These are phyloP conservation scores for Cladosporium oxysporum DNA, from an alignment of 2,329 filamentous ascomycete genomes.

Conservation along the genomic window DNA sequence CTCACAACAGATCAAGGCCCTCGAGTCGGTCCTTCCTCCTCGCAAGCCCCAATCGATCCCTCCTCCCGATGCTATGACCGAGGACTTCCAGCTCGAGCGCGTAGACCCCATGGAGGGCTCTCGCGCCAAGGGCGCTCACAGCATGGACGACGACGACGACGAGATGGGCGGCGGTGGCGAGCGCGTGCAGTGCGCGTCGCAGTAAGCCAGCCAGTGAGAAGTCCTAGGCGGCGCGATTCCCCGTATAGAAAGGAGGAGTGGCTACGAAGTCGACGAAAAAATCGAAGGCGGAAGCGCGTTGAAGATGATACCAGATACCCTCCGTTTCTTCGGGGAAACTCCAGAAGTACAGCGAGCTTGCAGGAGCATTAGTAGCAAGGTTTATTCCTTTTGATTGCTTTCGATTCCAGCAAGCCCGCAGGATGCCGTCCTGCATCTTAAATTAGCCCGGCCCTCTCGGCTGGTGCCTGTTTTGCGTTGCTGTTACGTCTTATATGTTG, in stretches of 20 bases:
- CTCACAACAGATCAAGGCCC: constrained; percentile 70
- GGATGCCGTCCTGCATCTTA: not conserved
- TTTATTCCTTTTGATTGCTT: not conserved
- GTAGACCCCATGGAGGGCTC: constrained; percentile 67
- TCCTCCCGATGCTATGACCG: constrained; percentile 84
- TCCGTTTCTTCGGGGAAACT: not conserved
- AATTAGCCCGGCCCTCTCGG: not conserved
- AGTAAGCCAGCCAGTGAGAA: constrained; percentile 54
- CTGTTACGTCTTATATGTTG: not conserved
- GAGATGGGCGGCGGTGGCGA: constrained; percentile 65
- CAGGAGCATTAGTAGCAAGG: constrained; percentile 1
- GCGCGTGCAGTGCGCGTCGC: constrained; percentile 83
- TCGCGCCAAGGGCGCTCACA: constrained; percentile 61
- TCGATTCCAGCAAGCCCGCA: not conserved
- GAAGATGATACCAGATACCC: constrained; percentile 11
- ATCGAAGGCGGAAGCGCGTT: not conserved
- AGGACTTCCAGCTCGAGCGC: constrained; percentile 84
- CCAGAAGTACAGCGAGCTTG: not conserved
- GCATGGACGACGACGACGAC: constrained; percentile 66
- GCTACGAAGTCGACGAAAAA: constrained; percentile 11
- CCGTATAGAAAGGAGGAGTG: not conserved
- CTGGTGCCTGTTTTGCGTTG: not conserved
- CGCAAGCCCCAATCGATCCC: constrained; percentile 66
- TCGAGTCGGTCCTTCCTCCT: constrained; percentile 82
- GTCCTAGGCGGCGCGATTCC: not conserved